Conservation (phyloP, 225 moss, liverwort and hornwort species). For the Sphagnum tenellum region DNA sequence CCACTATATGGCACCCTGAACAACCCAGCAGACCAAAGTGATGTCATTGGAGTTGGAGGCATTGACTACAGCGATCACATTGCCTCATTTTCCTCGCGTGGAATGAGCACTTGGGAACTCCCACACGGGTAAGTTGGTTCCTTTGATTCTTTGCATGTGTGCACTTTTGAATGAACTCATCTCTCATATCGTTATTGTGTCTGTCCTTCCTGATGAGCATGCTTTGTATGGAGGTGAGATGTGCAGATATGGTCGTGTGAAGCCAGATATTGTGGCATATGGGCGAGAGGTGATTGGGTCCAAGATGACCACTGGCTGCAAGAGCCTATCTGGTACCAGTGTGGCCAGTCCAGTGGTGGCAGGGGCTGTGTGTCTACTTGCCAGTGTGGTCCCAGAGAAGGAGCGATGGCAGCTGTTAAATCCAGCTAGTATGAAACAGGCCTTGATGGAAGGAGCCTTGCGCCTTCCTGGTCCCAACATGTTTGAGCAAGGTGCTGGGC, state of each 20-base stretch:
- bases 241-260: slow-evolving; percentile 86
- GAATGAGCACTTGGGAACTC: slow-evolving; percentile 99
- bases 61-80: slow-evolving; percentile 96
- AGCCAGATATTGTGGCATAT: slow-evolving; percentile 95
- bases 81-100: slow-evolving; percentile 90
- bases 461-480: slow-evolving; percentile 84
- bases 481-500: slow-evolving; percentile 96
- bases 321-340: slow-evolving; percentile 94
- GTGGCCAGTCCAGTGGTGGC: slow-evolving; percentile 97
- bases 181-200: background rate
- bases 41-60: slow-evolving; percentile 95
- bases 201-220: background rate
- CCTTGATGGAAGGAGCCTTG: slow-evolving; percentile 88
- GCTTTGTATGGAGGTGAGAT: background rate
- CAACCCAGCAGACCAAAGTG: slow-evolving; percentile 97
- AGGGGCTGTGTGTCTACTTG: slow-evolving; percentile 86
- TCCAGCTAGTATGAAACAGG: slow-evolving; percentile 98
- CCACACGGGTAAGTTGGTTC: slow-evolving; percentile 68
- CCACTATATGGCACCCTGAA: slow-evolving; percentile 90
- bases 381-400: slow-evolving; percentile 79
- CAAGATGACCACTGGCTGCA: slow-evolving; percentile 87
- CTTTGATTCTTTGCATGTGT: background rate
- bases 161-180: background rate
- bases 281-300: slow-evolving; percentile 93
- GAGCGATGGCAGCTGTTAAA: slow-evolving; percentile 82